phyloP scores from a whole-genome alignment of 192 early-diverging fungal species.

The Umbelopsis sp. region DNA sequence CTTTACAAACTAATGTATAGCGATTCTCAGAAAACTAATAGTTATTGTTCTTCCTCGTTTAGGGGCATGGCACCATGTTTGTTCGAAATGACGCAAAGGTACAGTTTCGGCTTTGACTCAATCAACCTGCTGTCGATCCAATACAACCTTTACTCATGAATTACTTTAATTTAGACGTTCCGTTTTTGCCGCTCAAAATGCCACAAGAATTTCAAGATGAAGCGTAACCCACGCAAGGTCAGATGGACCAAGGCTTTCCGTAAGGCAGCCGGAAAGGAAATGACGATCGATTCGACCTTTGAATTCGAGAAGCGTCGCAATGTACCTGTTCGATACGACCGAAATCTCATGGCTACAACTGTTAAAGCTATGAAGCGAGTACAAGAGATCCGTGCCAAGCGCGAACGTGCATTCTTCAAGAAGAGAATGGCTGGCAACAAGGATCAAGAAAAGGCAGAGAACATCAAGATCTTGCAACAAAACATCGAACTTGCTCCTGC shows the following conservation, averaged over 20 bases:
- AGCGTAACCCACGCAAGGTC: conserved; percentile 99
- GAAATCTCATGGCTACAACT: conserved; percentile 95
- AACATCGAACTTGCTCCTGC: conserved; percentile 86
- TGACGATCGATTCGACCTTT: conserved; percentile 96
- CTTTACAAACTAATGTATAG: too few species aligned
- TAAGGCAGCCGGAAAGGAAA: conserved; percentile 98
- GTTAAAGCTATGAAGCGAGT: conserved; percentile 99
- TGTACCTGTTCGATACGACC: conserved; percentile 96
- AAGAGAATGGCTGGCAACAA: conserved; percentile 88
- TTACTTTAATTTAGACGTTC: conserved; percentile 66
- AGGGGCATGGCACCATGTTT: conserved; percentile 97
- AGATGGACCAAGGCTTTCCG: conserved; percentile 99
- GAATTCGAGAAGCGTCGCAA: conserved; percentile 99
- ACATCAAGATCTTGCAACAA: conserved; percentile 76
- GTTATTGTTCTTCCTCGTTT: background rate
- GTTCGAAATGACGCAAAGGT: conserved; percentile 98
- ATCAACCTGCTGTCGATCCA: background rate
- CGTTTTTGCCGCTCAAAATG: conserved; percentile 98
- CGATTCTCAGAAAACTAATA: background rate
- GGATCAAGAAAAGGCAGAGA: conserved; percentile 74
- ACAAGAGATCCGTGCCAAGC: conserved; percentile 89
- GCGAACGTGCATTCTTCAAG: conserved; percentile 94
- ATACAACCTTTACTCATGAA: background rate
- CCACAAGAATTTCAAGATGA: conserved; percentile 99
- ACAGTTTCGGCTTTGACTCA: background rate